Percentiles rank a stretch among this genome's conserved stretches.
Evolutionary conservation across 495 filamentous ascomycete species (phyloP).

Genomic region (Staphylotrichum longicolle): DNA sequence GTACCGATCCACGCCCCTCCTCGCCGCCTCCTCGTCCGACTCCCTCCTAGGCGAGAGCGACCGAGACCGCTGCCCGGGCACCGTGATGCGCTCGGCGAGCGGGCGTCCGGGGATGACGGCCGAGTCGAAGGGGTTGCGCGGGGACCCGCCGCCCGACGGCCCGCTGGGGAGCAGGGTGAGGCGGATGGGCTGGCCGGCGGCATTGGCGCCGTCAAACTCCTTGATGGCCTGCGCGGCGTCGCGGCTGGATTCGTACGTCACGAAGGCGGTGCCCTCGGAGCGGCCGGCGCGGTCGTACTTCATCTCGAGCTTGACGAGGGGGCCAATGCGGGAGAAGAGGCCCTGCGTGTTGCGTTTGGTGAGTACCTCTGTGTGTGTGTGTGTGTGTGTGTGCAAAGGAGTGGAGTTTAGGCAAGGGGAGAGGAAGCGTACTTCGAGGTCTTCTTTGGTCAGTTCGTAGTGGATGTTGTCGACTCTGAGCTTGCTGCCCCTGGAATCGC

Average conservation of each 20-base stretch:
- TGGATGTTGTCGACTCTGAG: conserved; percentile 88
- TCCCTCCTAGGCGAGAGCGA: conserved; percentile 52
- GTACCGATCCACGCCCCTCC: conserved; percentile 79
- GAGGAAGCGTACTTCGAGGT: conserved; percentile 64
- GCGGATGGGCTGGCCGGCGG: conserved; percentile 86
- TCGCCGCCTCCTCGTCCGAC: conserved; percentile 61
- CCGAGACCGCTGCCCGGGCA: conserved; percentile 48
- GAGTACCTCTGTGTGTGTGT: conserved; percentile 10
- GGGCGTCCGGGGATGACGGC: conserved; percentile 55
- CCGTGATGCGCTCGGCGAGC: conserved; percentile 73
- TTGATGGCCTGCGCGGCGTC: conserved; percentile 73
- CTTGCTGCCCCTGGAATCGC: conserved; percentile 60
- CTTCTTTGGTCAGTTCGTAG: conserved; percentile 85
- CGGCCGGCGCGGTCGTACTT: conserved; percentile 88
- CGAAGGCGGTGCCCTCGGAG: conserved; percentile 80
- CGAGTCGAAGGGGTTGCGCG: conserved; percentile 57
- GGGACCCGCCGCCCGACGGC: conserved; percentile 23
- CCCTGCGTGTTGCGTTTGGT: conserved; percentile 56
- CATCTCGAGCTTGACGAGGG: conserved; percentile 65
- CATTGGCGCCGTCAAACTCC: conserved; percentile 88
- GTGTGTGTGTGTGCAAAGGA: not conserved
- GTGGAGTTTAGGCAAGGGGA: no score
- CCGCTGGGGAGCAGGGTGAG: conserved; percentile 62
- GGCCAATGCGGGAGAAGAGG: conserved; percentile 76
- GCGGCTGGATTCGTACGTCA: conserved; percentile 67